These are phyloP conservation scores for Phoenix roebelenii DNA, from an alignment of 176 grass and related monocot genomes.

Conservation along the genomic window DNA sequence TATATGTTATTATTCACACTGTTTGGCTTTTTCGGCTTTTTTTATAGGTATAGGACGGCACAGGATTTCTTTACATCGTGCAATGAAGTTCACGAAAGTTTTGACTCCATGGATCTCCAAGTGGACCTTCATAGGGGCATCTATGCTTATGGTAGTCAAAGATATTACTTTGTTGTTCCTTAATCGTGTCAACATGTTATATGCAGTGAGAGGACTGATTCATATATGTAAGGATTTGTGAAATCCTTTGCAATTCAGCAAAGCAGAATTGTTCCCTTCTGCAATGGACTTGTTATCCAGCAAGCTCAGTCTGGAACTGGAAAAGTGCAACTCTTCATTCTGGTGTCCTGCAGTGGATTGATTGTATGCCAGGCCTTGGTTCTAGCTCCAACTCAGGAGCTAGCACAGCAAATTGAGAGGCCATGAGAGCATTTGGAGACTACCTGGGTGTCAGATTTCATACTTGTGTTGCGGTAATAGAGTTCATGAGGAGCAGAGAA, in stretches of 20 bases:
- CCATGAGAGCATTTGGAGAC: slow-evolving; percentile 4
- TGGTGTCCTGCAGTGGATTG: neutral
- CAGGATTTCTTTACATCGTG: neutral
- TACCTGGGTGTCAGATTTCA: slow-evolving; percentile 5
- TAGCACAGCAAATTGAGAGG: slow-evolving; percentile 1
- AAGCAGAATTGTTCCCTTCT: slow-evolving; percentile 5
- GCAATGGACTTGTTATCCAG: slow-evolving; percentile 1
- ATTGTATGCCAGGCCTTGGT: slow-evolving; percentile 7
- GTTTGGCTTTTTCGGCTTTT: too few relatives aligned
- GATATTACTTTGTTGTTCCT: too few relatives aligned
- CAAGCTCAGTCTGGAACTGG: slow-evolving; percentile 1
- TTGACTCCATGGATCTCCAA: neutral
- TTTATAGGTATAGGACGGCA: too few relatives aligned
- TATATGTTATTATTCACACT: too few relatives aligned
- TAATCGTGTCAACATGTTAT: too few relatives aligned
- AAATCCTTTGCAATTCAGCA: slow-evolving; percentile 3
- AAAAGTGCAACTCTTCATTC: slow-evolving; percentile 1
- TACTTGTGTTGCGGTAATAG: neutral
- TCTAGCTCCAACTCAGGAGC: slow-evolving; percentile 2
- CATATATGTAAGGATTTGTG: slow-evolving; percentile 1
- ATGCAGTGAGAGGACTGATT: too few relatives aligned
- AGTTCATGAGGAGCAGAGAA: slow-evolving; percentile 1
- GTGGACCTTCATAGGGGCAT: slow-evolving; percentile 3
- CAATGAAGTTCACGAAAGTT: slow-evolving; percentile 3
- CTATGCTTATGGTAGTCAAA: neutral